phyloP scores from a whole-genome alignment of 805 yeast genomes.

The Starmerella geochares region DNA sequence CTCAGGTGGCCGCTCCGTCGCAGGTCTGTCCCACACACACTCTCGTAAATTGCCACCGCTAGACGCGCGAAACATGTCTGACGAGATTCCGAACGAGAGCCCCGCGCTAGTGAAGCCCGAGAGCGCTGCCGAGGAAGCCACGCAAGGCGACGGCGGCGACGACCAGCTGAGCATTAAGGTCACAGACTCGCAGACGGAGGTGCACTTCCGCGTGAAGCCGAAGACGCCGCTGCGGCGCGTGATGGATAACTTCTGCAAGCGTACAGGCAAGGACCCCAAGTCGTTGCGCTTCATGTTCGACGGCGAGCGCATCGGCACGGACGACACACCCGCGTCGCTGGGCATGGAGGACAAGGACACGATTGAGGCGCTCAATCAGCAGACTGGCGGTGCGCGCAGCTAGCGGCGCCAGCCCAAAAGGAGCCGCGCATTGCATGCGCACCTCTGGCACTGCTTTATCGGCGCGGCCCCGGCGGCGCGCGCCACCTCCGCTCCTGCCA shows the following conservation, averaged over 20 bases:
- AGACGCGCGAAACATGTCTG: not conserved
- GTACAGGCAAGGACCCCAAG: constrained; percentile 82
- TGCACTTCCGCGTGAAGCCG: constrained; percentile 88
- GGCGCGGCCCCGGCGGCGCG: too few relatives aligned
- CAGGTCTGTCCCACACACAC: too few relatives aligned
- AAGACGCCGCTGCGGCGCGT: constrained; percentile 85
- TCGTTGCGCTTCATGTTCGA: constrained; percentile 84
- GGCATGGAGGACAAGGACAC: constrained; percentile 94
- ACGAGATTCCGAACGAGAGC: constrained; percentile 1
- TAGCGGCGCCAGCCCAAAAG: not conserved
- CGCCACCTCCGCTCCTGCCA: too few relatives aligned
- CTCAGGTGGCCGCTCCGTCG: not conserved
- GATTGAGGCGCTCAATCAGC: constrained; percentile 95
- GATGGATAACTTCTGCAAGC: constrained; percentile 96
- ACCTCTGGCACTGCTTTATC: too few relatives aligned
- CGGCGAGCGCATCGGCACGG: constrained; percentile 80
- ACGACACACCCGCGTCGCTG: constrained; percentile 77
- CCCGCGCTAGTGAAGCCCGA: constrained; percentile 18
- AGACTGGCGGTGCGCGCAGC: constrained; percentile 36
- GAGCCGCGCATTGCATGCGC: not conserved
- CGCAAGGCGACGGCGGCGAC: constrained; percentile 23
- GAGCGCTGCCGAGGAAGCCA: constrained; percentile 2
- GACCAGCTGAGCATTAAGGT: constrained; percentile 90
- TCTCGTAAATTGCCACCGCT: not conserved
- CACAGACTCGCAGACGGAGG: constrained; percentile 86